These are phyloP conservation scores for Inonotus obliquus DNA, from an alignment of 1,284 basidiomycete species.

Conservation along the genomic window DNA sequence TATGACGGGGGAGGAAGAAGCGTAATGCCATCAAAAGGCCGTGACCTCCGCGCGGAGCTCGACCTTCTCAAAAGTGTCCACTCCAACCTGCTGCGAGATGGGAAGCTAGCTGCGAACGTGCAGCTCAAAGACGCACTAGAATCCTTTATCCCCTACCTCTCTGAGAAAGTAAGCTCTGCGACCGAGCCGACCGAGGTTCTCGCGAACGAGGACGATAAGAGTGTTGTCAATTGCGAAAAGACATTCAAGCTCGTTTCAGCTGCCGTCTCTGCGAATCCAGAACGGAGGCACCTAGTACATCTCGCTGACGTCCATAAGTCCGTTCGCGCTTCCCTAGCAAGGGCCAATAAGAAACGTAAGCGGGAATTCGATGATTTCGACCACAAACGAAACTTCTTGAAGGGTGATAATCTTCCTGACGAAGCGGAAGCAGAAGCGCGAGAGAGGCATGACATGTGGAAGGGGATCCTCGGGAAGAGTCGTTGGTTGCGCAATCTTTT, in stretches of 20 bases:
- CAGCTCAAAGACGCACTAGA: slow-evolving; percentile 13
- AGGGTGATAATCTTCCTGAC: slow-evolving; percentile 1
- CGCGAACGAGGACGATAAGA: not conserved
- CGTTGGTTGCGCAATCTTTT: not conserved
- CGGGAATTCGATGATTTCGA: not conserved
- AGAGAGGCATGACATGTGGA: slow-evolving; percentile 4
- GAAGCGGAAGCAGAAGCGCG: slow-evolving; percentile 6
- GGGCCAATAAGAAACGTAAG: not conserved
- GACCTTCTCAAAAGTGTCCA: slow-evolving; percentile 1
- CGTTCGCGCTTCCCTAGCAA: slow-evolving; percentile 25
- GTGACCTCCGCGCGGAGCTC: not conserved
- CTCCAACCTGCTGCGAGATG: not conserved
- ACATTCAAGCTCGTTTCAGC: slow-evolving; percentile 27
- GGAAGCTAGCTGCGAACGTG: slow-evolving; percentile 7
- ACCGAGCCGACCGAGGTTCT: not conserved
- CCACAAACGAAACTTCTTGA: not conserved
- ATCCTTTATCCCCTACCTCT: slow-evolving; percentile 5
- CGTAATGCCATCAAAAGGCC: not conserved
- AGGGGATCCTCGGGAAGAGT: not conserved
- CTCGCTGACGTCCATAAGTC: slow-evolving; percentile 43
- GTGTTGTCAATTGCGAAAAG: slow-evolving; percentile 19
- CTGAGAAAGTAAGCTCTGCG: not conserved
- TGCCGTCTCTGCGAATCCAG: slow-evolving; percentile 22
- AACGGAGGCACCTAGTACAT: slow-evolving; percentile 35
- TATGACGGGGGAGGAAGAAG: not conserved